Base-by-base conservation (phyloP, 345 rosid genomes). In the Psidium guajava region DNA sequence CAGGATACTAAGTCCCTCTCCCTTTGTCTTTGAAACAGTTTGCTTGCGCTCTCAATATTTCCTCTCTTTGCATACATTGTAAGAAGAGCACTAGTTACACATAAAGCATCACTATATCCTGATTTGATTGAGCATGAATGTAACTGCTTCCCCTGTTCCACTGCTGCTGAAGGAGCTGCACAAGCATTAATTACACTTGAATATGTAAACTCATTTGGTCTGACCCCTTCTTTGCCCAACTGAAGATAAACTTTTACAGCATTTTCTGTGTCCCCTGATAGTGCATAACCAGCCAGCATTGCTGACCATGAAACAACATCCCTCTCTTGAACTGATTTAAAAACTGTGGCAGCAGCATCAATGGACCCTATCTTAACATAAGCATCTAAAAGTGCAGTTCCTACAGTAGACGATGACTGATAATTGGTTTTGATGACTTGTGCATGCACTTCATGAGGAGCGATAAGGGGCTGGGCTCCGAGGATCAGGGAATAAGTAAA, bases 231-330 rank as follows among this genome's bases (percentile, higher is more conserved):
- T 84, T 90, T 89, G 27, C 92, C 89, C 85, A 96, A 91, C 88
- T 86, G 87, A 11, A 86, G 56, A 86, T 93, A 95, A 58, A 87
- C 55, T 84, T 90, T 90, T 56, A 93, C 88, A 75, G 98, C 97
- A 90, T 85, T 91, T 86, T 90, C 98, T 24, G 92, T 91, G 87
- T 95, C 93, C 86, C 96, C 97, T 6, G 50, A 87, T 85, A 92
- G 96, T 85, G 98, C 96, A 88, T 93, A 94, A 61, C 97, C 96
- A 84, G 94, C 91, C 86, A 94, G 86, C 95, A 96, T 90, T 9
- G 98, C 99, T 18, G 99, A 96, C 98, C 99, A 96, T 80, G 99
- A 94, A 54, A 96, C 95, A 69, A 94, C 90, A 83, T 96, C 99
- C 87, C 92, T 94, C 84, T 92, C 95, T 53, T 88, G 90, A 69